phyloP scores from a whole-genome alignment of 2,329 filamentous ascomycete genomes.

The Exutisphaerella laricina region DNA sequence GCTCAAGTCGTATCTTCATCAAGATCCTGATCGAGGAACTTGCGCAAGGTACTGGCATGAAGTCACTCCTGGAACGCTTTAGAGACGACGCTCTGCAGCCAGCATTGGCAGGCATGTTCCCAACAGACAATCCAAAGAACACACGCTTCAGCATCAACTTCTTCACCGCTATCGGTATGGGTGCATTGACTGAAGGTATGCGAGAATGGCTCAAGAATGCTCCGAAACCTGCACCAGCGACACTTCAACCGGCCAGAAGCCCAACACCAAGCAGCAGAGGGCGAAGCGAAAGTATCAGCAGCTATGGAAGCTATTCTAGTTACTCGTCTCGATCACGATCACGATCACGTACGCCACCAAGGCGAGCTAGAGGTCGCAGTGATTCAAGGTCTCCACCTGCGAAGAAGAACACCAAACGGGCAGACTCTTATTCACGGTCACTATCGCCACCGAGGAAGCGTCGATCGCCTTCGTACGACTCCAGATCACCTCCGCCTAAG shows the following conservation, averaged over 20 bases:
- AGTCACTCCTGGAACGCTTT: slow-evolving; percentile 69
- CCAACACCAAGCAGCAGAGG: slow-evolving; percentile 51
- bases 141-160: slow-evolving; percentile 98
- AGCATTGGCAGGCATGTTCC: slow-evolving; percentile 80
- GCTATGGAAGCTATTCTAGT: slow-evolving; percentile 77
- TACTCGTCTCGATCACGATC: slow-evolving; percentile 46
- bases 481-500: slow-evolving; percentile 24
- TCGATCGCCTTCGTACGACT: slow-evolving; percentile 22
- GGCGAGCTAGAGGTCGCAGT: slow-evolving; percentile 17
- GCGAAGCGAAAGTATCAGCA: slow-evolving; percentile 62
- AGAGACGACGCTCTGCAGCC: slow-evolving; percentile 72
- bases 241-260: slow-evolving; percentile 48
- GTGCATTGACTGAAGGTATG: slow-evolving; percentile 89
- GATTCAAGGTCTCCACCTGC: slow-evolving; percentile 18
- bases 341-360: slow-evolving; percentile 40
- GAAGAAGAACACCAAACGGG: slow-evolving; percentile 7
- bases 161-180: slow-evolving; percentile 97
- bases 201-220: slow-evolving; percentile 83
- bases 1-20: slow-evolving; percentile 94
- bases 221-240: slow-evolving; percentile 73
- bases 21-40: slow-evolving; percentile 96
- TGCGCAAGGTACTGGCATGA: slow-evolving; percentile 77
- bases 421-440: slow-evolving; percentile 13
- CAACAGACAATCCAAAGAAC: slow-evolving; percentile 79
- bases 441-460: slow-evolving; percentile 15